Conservation (phyloP, 192 early-diverging fungal species). For the Mortierella hygrophila region DNA sequence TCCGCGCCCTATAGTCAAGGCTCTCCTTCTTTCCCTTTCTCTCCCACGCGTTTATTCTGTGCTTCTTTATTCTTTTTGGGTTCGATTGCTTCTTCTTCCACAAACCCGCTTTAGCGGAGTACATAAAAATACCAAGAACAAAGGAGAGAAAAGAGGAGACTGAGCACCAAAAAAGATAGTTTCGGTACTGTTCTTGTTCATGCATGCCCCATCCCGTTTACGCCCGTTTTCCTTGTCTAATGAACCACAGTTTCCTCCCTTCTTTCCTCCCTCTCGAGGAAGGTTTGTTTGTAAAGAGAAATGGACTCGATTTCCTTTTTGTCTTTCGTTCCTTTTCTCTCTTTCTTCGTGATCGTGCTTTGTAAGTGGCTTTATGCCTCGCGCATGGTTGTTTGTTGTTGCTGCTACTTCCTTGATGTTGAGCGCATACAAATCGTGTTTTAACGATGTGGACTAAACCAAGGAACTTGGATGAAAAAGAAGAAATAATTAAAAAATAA, state of each 20-base stretch:
- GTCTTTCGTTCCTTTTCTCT: not conserved
- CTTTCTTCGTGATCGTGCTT: not conserved
- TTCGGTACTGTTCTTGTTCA: not conserved
- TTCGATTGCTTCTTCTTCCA: slow-evolving; percentile 1
- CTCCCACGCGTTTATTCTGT: not conserved
- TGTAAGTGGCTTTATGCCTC: not conserved
- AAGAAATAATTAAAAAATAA: not conserved
- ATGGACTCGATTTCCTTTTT: not conserved
- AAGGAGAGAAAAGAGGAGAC: not conserved
- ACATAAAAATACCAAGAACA: not conserved
- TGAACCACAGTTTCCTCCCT: too few relatives aligned
- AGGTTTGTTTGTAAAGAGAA: too few relatives aligned
- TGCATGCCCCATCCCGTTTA: not conserved
- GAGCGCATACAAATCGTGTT: not conserved
- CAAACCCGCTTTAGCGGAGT: slow-evolving; percentile 1
- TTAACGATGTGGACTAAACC: not conserved
- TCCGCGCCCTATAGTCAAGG: not conserved
- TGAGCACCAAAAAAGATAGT: not conserved
- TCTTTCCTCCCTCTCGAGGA: too few relatives aligned
- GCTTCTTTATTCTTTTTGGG: not conserved
- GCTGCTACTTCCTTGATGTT: not conserved
- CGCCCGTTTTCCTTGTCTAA: not conserved
- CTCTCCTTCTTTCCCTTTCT: not conserved
- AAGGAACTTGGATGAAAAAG: not conserved
- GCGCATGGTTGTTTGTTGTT: not conserved